Conservation (phyloP, 2,329 filamentous ascomycete genomes). For the Neobulgaria alba region DNA sequence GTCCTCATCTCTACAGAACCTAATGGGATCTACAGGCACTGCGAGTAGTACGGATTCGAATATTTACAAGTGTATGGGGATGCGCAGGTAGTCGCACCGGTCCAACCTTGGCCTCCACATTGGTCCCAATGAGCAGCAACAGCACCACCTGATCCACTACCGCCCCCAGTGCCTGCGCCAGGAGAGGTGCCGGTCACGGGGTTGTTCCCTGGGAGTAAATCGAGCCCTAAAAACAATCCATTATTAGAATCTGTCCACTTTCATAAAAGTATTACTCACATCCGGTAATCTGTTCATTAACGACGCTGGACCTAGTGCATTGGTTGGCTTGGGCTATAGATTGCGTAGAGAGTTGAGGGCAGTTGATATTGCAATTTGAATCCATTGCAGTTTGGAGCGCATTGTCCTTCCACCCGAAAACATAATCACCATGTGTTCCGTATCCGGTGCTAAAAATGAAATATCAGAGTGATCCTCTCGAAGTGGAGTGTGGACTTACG, state of each 20-base stretch:
- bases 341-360: slow-evolving; percentile 36
- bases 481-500: neutral
- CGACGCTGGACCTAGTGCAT: slow-evolving; percentile 38
- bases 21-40: slow-evolving; percentile 11
- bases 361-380: slow-evolving; percentile 37
- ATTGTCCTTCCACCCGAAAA: slow-evolving; percentile 46
- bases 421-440: slow-evolving; percentile 48
- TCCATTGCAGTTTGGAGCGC: slow-evolving; percentile 42
- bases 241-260: no score
- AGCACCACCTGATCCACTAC: no score
- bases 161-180: no score
- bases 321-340: slow-evolving; percentile 36
- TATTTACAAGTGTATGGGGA: slow-evolving; percentile 9
- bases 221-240: neutral
- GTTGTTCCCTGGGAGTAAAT: neutral
- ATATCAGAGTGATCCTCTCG: neutral
- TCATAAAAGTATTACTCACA: no score
- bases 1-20: neutral
- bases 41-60: slow-evolving; percentile 13
- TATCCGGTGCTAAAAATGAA: slow-evolving; percentile 36
- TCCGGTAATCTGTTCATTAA: slow-evolving; percentile 40
- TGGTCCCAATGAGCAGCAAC: no score
- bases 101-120: slow-evolving; percentile 14
- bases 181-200: no score
- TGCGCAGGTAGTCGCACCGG: slow-evolving; percentile 11